Evolutionary conservation across 1,284 basidiomycete species (phyloP), one percentile per base, ranked within the genome.

Genomic region (Fistulina hepatica): DNA sequence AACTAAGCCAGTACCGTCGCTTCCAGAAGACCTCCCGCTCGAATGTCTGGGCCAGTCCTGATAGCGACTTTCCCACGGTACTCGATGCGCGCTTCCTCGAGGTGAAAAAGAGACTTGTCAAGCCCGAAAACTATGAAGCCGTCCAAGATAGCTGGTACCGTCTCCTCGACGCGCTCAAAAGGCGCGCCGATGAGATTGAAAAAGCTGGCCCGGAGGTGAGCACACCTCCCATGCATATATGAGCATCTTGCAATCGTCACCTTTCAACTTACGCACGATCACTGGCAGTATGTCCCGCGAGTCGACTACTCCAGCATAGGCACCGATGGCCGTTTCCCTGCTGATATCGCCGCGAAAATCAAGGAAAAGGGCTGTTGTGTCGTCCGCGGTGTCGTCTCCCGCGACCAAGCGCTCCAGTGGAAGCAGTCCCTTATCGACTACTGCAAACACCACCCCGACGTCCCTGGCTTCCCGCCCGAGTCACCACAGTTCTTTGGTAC

Each of bases 71-170:
- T 15, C 39, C 39, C 7, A 21, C 21, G 6, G 9, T 33, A 16
- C 39, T 40, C 10, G 31, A 32, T 9, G 23, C 39, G n/a, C 33
- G 30, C 11, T 40, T 28, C 31, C 25, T 33, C 21, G 20, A 40
- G 21, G 17, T 40, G 11, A 40, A 40, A 27, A 40, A 40, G 32
- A 23, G 15, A 11, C 24, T 40, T 11, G 24, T 40, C 10, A 40
- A 40, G 21, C 24, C 39, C 12, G 33, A 40, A 21, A 13, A 40
- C 19, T 40, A 40, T 28, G 33, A 24, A 21, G 39, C 39, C 20
- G 39, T 40, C n/a, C 39, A 35, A 15, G 39, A 23, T 6, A 40
- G 39, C 25, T 40, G 39, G 39, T 22, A 33, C 16, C 33, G 39
- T 11, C 39, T 40, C 20, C 30, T 40, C 22, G 10, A 34, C n/a